Conservation (phyloP, 1,139 yeast genomes). For the Pichia norvegensis region DNA sequence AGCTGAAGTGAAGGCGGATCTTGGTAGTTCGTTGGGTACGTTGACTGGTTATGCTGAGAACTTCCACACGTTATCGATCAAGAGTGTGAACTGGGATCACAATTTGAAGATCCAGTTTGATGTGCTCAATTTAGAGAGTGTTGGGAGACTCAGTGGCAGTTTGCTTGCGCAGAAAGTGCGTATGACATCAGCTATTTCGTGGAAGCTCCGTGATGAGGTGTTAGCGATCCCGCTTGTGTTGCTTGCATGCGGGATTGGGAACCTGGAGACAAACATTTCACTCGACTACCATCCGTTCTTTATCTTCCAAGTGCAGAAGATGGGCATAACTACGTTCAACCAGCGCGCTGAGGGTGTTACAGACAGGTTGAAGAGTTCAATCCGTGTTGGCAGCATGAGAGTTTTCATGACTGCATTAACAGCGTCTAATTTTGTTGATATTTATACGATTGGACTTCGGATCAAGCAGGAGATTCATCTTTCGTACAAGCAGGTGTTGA, state of each 20-base stretch:
- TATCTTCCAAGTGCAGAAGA: constrained; percentile 44
- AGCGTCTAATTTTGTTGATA: constrained; percentile 74
- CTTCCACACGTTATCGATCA: constrained; percentile 65
- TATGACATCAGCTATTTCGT: constrained; percentile 60
- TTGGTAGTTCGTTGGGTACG: constrained; percentile 80
- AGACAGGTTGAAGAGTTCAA: constrained; percentile 56
- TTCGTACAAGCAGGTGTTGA: constrained; percentile 66
- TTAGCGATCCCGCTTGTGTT: constrained; percentile 63
- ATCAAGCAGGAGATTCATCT: constrained; percentile 65
- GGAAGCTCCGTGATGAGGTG: constrained; percentile 45
- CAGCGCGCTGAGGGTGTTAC: constrained; percentile 46
- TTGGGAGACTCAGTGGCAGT: constrained; percentile 74
- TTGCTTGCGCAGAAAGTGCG: constrained; percentile 44
- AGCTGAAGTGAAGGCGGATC: constrained; percentile 52
- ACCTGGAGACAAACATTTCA: constrained; percentile 52
- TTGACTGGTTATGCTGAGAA: constrained; percentile 46
- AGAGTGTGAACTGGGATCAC: constrained; percentile 66
- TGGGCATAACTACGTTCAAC: constrained; percentile 57
- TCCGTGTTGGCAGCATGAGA: constrained; percentile 49
- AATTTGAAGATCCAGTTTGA: constrained; percentile 56
- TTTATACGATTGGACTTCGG: constrained; percentile 61
- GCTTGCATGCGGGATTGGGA: constrained; percentile 49
- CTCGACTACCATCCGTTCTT: constrained; percentile 83
- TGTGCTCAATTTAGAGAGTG: constrained; percentile 44
- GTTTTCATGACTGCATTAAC: constrained; percentile 74